Evolutionary conservation across 1,284 basidiomycete species (phyloP), one percentile per base, ranked within the genome.

Genomic region (Pseudozyma thailandica): DNA sequence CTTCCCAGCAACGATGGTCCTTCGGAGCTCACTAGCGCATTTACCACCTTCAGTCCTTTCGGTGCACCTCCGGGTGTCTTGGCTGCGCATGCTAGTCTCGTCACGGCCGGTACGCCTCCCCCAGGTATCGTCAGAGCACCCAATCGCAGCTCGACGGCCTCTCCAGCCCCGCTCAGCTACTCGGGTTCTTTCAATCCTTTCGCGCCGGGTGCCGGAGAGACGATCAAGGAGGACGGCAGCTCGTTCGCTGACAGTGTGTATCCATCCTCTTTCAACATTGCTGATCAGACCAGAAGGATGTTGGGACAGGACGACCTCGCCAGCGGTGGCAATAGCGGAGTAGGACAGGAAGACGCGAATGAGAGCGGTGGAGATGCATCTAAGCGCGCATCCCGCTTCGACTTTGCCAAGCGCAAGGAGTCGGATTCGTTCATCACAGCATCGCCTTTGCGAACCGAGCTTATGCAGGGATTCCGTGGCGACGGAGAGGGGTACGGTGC

Each of bases 141-240:
- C 16, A 72, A 68, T 38, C 59, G 71, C n/a, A 70, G 71, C 50
- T 49, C 66, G 37, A 68, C 58, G 9, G 63, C 71, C 5, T 66
- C 62, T 18, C 71, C 70, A 12, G 57, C 65, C 16, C 62, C 71
- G 27, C 55, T 71, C 31, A 68, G 68, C 64, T 82, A 82, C 65
- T 66, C 72, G 15, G 80, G 80, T 45, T 72, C 76, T 6, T 82
- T 82, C 42, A 75, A 81, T 43, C 80, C 80, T 12, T 82, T 82
- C 52, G 74, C 78, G n/a, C 60, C 74, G 4, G 71, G 59, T 18
- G 59, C 66, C 10, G 75, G 68, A n/a, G 64, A 70, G 55, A 66
- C 59, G 18, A 69, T 76, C 48, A 61, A 65, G 44, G 66, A 60
- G 44, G 53, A 59, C 16, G 60, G 68, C 30, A 64, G 49, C 45